Conservation (phyloP, 129 eudicot genomes). For the Tagetes patula region DNA sequence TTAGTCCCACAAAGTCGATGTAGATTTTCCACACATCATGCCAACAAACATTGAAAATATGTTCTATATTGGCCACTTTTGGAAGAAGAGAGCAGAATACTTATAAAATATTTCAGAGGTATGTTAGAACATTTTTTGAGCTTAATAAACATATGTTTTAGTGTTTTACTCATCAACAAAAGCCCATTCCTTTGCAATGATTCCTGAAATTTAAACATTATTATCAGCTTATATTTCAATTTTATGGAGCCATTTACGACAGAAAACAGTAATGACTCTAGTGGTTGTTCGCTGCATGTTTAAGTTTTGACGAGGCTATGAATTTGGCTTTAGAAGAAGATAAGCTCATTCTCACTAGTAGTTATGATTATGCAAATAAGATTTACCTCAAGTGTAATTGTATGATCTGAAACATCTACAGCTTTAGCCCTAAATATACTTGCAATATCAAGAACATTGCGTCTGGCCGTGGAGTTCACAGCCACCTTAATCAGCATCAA, state of each 20-base stretch:
- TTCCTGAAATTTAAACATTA: no score
- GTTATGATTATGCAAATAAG: neutral
- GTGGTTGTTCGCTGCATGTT: neutral
- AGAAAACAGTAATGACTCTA: neutral
- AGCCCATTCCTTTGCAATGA: no score
- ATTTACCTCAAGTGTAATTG: slow-evolving; percentile 84
- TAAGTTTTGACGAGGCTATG: neutral
- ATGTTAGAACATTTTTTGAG: no score
- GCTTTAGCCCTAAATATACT: slow-evolving; percentile 95
- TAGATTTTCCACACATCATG: neutral
- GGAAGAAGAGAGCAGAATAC: no score
- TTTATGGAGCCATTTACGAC: neutral
- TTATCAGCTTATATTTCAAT: no score
- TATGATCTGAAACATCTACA: slow-evolving; percentile 93
- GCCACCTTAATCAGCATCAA: slow-evolving; percentile 87
- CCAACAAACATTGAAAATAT: neutral
- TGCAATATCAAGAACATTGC: slow-evolving; percentile 92
- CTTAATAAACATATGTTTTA: no score
- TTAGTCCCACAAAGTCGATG: neutral
- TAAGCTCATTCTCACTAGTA: neutral
- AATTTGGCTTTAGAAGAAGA: neutral
- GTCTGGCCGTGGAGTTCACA: slow-evolving; percentile 82
- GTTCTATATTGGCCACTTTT: no score
- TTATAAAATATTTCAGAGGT: no score
- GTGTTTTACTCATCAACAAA: no score